phyloP scores from a whole-genome alignment of 768 basidiomycete species.

The Mycena leptocephala region DNA sequence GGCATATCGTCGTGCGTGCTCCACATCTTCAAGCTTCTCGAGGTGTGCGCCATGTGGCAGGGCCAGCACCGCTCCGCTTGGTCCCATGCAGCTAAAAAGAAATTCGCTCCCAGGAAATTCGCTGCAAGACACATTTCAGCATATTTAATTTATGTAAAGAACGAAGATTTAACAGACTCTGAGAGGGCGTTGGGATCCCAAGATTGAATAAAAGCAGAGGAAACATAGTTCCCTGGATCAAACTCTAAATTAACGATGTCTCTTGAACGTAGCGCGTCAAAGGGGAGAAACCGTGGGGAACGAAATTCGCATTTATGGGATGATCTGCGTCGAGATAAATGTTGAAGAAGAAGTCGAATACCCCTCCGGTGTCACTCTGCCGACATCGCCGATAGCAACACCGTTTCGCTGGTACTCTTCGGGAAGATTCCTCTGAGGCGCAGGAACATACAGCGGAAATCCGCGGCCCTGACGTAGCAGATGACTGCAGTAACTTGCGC shows the following conservation, averaged over 20 bases:
- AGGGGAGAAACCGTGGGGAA: background rate
- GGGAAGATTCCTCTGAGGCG: constrained; percentile 39
- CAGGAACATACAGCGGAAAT: constrained; percentile 50
- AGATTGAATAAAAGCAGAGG: background rate
- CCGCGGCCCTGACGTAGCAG: constrained; percentile 39
- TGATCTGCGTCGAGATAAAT: constrained; percentile 37
- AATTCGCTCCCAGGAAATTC: background rate
- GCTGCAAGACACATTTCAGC: background rate
- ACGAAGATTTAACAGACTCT: background rate
- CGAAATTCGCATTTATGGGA: background rate
- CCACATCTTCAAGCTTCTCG: background rate
- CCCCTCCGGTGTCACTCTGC: constrained; percentile 46
- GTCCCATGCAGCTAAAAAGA: background rate
- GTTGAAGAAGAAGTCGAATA: constrained; percentile 54
- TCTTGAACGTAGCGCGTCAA: background rate
- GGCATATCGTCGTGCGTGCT: background rate
- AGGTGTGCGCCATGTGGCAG: background rate
- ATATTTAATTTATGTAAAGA: background rate
- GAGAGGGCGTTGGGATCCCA: background rate
- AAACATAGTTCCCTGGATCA: background rate
- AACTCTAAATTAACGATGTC: background rate
- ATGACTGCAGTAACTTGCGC: constrained; percentile 14
- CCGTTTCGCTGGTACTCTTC: constrained; percentile 40
- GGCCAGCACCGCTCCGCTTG: background rate
- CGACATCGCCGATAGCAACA: constrained; percentile 52